Evolutionary conservation across 2,329 filamentous ascomycete genomes (phyloP).

Genomic region (Colletotrichum brevisporum): DNA sequence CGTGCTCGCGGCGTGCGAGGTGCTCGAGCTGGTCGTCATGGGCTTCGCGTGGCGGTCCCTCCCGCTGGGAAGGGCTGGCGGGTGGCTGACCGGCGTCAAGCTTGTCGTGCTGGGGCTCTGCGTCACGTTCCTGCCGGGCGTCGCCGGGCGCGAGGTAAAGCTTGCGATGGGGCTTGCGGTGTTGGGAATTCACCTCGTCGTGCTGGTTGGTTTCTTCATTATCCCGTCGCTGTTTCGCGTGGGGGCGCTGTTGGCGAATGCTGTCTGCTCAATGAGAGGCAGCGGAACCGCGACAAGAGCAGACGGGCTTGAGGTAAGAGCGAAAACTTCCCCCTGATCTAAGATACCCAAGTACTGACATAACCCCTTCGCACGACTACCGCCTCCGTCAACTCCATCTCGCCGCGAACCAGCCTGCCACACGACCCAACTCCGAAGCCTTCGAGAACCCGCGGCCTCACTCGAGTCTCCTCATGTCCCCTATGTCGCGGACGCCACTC

Average conservation of each 20-base stretch:
- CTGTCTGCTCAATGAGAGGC: neutral
- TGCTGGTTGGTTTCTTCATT: slow-evolving; percentile 5
- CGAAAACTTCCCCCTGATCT: neutral
- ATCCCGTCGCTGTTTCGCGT: neutral
- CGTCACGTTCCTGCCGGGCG: slow-evolving; percentile 8
- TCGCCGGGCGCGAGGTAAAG: neutral
- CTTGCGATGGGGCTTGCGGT: slow-evolving; percentile 7
- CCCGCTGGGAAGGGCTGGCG: neutral
- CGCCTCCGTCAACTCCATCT: neutral
- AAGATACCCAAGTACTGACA: neutral
- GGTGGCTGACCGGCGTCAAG: neutral
- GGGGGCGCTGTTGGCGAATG: neutral
- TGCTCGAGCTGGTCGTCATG: slow-evolving; percentile 75
- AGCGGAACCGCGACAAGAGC: too few species aligned
- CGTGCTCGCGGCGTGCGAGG: slow-evolving; percentile 79
- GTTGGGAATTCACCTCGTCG: neutral
- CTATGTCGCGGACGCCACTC: neutral
- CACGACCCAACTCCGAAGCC: neutral
- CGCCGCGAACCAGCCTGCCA: neutral
- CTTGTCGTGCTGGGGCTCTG: slow-evolving; percentile 5
- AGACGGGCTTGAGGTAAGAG: neutral
- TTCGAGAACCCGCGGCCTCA: neutral
- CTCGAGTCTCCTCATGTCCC: neutral
- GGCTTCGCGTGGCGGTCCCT: slow-evolving; percentile 64
- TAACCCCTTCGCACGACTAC: neutral